Percentiles rank a stretch among this genome's conserved stretches.
Conservation (phyloP, 2,329 filamentous ascomycete species). For the Aspergillus sp. region DNA sequence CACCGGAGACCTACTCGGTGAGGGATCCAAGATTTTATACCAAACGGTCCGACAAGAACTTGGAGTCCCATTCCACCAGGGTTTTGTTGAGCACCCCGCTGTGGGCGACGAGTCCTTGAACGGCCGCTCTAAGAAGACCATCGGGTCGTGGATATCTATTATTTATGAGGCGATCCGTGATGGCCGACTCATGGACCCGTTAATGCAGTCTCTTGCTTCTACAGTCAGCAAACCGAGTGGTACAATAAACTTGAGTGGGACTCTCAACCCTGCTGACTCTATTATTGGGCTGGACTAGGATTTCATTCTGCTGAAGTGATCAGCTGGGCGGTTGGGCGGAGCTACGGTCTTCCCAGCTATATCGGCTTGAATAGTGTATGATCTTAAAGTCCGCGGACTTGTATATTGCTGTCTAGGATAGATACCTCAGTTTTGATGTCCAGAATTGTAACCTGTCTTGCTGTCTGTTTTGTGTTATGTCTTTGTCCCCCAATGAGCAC, state of each 20-base stretch:
- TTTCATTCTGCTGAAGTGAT: not conserved
- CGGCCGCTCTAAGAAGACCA: slow-evolving; percentile 24
- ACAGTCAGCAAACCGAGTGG: not conserved
- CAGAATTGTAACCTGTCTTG: not conserved
- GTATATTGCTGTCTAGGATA: not conserved
- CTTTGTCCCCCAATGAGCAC: not conserved
- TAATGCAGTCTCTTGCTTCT: slow-evolving; percentile 7
- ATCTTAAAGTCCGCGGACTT: not conserved
- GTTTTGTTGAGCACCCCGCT: slow-evolving; percentile 26
- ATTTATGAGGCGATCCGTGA: slow-evolving; percentile 17
- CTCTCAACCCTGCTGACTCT: not conserved
- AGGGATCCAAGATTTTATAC: slow-evolving; percentile 32
- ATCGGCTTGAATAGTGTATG: not conserved
- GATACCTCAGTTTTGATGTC: not conserved
- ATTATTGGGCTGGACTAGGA: slow-evolving; percentile 2
- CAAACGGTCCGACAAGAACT: slow-evolving; percentile 32
- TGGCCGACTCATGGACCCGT: slow-evolving; percentile 8
- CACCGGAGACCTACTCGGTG: slow-evolving; percentile 18
- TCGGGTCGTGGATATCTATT: slow-evolving; percentile 22
- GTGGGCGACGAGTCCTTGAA: slow-evolving; percentile 8
- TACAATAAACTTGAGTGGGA: not conserved
- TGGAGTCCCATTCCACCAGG: slow-evolving; percentile 31
- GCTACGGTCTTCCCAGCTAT: not conserved
- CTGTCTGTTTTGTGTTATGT: not conserved
- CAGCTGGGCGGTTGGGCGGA: not conserved